Conservation (phyloP, 176 grass and related monocot species). For the Oryza brachyantha region DNA sequence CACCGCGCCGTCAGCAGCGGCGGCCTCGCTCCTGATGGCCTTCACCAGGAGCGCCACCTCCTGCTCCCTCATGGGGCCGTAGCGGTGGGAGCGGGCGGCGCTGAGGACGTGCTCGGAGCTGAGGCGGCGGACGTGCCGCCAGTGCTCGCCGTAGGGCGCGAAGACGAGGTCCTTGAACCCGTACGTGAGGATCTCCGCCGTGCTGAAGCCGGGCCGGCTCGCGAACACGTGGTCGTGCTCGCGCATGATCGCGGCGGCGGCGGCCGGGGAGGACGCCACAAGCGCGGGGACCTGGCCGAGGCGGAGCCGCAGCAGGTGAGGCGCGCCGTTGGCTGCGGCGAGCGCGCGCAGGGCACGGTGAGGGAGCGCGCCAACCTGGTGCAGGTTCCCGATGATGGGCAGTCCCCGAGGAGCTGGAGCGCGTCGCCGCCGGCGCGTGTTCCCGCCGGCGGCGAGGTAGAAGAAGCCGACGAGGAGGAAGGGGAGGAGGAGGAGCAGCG, state of each 20-base stretch:
- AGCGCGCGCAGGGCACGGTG: conserved; percentile 41
- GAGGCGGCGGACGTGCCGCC: conserved; percentile 61
- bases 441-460: neutral
- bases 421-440: conserved; percentile 13
- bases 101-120: conserved; percentile 49
- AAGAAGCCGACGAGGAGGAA: conserved; percentile 28
- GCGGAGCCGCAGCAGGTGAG: conserved; percentile 43
- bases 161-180: conserved; percentile 59
- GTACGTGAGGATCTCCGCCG: conserved; percentile 47
- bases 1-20: neutral
- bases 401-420: conserved; percentile 35
- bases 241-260: conserved; percentile 55
- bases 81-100: conserved; percentile 2
- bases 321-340: conserved; percentile 27
- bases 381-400: conserved; percentile 64
- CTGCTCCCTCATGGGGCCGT: conserved; percentile 19
- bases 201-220: conserved; percentile 55
- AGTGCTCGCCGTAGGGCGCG: conserved; percentile 59
- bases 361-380: conserved; percentile 56
- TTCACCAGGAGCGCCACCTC: conserved; percentile 34
- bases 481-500: conserved; percentile 17
- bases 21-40: neutral
- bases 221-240: conserved; percentile 60
- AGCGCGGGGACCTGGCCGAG: conserved; percentile 53
- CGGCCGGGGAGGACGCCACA: conserved; percentile 52